phyloP scores from a whole-genome alignment of 169 alveolate genomes.

The Plasmodium billcollinsi region DNA sequence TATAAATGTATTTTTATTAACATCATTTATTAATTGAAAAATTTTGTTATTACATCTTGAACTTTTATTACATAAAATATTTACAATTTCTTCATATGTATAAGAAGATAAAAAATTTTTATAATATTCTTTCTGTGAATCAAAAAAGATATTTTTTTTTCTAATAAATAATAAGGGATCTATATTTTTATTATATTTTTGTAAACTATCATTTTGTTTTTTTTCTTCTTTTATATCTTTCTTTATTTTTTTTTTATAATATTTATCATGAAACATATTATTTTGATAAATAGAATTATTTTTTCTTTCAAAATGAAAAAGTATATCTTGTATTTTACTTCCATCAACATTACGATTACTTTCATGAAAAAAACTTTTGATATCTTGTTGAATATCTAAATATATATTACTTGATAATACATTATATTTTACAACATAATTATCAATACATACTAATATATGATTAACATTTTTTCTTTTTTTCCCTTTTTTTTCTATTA shows the following conservation, averaged over 20 bases:
- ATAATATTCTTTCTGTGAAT: slow-evolving; percentile 50
- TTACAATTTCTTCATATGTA: slow-evolving; percentile 54
- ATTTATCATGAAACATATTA: slow-evolving; percentile 43
- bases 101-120: slow-evolving; percentile 44
- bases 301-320: slow-evolving; percentile 4
- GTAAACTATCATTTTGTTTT: background rate
- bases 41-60: slow-evolving; percentile 11
- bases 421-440: slow-evolving; percentile 55
- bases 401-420: slow-evolving; percentile 49
- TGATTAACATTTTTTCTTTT: background rate
- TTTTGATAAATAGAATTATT: slow-evolving; percentile 20
- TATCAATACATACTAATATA: slow-evolving; percentile 50
- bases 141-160: slow-evolving; percentile 66
- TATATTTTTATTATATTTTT: background rate
- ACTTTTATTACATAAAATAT: slow-evolving; percentile 22
- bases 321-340: slow-evolving; percentile 15
- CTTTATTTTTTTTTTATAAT: background rate
- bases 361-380: slow-evolving; percentile 12
- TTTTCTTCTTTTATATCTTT: slow-evolving; percentile 5
- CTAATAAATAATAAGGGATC: slow-evolving; percentile 2
- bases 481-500: background rate
- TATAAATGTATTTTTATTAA: slow-evolving; percentile 32
- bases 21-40: slow-evolving; percentile 16
- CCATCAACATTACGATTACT: background rate
- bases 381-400: slow-evolving; percentile 36